A percentile compares a stretch with the other conserved stretches of the same genome.
These are phyloP conservation scores for Magnolia officinalis DNA, from an alignment of 164 flowering plant genomes.

Conservation along the genomic window DNA sequence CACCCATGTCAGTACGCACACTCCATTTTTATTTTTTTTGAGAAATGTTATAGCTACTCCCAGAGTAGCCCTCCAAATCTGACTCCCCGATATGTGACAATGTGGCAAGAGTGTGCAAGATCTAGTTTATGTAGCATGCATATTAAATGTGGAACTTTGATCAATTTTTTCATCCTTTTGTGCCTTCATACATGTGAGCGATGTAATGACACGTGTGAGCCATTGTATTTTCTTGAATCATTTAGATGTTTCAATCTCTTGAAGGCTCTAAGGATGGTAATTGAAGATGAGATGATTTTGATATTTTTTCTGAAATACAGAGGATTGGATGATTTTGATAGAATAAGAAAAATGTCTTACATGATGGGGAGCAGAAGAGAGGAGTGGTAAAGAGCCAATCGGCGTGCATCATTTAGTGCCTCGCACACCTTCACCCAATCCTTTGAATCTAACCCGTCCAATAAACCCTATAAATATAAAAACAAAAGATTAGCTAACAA, in stretches of 20 bases:
- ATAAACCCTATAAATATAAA: conserved; percentile 36
- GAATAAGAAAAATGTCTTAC: conserved; percentile 34
- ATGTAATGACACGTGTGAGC: neutral
- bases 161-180: neutral
- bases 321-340: neutral
- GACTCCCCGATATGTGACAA: too few relatives aligned
- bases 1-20: too few relatives aligned
- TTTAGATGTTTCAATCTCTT: too few relatives aligned
- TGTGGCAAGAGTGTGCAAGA: too few relatives aligned
- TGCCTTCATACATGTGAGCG: neutral
- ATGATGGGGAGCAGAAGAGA: conserved; percentile 49
- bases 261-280: too few relatives aligned
- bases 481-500: neutral
- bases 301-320: neutral
- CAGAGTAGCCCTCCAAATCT: too few relatives aligned
- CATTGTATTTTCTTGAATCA: neutral
- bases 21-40: too few relatives aligned
- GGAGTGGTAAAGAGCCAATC: conserved; percentile 66
- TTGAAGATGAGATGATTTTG: too few relatives aligned
- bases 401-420: conserved; percentile 62
- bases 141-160: neutral
- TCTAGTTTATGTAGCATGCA: too few relatives aligned
- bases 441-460: conserved; percentile 68
- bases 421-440: conserved; percentile 81
- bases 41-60: too few relatives aligned